phyloP scores from a whole-genome alignment of 106 monocot genomes.

The Platanthera guangdongensis region DNA sequence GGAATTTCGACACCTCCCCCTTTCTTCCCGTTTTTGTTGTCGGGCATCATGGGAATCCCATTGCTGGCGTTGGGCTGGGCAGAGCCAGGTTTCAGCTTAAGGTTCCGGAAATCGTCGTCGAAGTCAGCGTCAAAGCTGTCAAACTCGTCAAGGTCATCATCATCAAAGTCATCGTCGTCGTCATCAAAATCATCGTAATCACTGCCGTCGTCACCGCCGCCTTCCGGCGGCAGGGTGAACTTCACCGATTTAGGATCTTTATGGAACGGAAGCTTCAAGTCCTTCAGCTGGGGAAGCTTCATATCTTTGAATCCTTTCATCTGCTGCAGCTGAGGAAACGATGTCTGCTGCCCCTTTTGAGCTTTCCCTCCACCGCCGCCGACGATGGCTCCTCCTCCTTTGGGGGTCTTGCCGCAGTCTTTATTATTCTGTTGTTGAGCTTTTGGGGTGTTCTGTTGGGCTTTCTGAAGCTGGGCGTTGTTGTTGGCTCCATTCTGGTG shows the following conservation, averaged over 20 bases:
- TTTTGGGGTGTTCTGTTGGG: conserved; percentile 10
- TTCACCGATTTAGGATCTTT: conserved; percentile 55
- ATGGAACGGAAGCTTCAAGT: conserved; percentile 38
- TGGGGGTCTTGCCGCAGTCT: conserved; percentile 14
- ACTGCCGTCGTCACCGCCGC: conserved; percentile 20
- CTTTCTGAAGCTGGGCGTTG: conserved; percentile 29
- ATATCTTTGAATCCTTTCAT: conserved; percentile 42
- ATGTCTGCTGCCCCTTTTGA: conserved; percentile 21
- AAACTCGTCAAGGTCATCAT: conserved; percentile 41
- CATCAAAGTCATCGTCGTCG: conserved; percentile 34
- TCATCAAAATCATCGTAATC: conserved; percentile 25
- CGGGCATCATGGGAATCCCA: conserved; percentile 8
- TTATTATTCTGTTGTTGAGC: conserved; percentile 11
- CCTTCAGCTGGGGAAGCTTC: conserved; percentile 50
- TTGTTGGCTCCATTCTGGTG: conserved; percentile 19
- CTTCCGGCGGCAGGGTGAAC: conserved; percentile 35
- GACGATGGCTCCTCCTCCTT: conserved; percentile 9
- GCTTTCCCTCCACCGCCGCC: conserved; percentile 19
- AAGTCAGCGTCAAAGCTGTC: conserved; percentile 42
- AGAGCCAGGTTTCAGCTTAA: conserved; percentile 32
- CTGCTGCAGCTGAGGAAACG: conserved; percentile 27
- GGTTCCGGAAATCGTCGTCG: conserved; percentile 41
- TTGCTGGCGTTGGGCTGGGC: conserved; percentile 6
- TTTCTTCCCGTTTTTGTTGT: conserved; percentile 34
- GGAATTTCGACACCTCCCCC: conserved; percentile 14